Evolutionary conservation across 2,329 filamentous ascomycete species (phyloP).

Genomic region (Clathrospora elynae): DNA sequence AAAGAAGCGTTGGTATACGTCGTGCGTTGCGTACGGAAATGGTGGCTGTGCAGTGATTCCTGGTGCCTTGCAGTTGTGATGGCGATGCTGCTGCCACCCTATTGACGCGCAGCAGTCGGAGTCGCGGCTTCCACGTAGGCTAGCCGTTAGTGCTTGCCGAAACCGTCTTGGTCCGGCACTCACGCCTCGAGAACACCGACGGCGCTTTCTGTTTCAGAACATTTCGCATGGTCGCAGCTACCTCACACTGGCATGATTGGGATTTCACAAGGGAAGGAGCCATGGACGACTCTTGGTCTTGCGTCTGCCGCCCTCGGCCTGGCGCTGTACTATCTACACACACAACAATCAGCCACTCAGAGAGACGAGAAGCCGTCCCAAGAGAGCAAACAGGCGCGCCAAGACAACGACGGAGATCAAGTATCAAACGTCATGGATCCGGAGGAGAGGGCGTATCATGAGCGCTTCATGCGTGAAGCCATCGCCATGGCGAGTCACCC

Average conservation of each 20-base stretch:
- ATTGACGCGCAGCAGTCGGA: conserved; percentile 26
- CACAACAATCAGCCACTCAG: conserved; percentile 17
- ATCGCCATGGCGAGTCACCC: conserved; percentile 72
- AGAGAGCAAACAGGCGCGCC: conserved; percentile 26
- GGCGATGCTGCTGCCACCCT: conserved; percentile 12
- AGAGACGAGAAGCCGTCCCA: conserved; percentile 15
- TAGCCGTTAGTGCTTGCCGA: conserved; percentile 33
- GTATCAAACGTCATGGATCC: conserved; percentile 37
- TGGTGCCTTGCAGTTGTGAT: conserved; percentile 26
- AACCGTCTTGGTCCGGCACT: conserved; percentile 28
- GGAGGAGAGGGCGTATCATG: conserved; percentile 56
- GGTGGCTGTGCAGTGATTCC: conserved; percentile 38
- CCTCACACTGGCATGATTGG: conserved; percentile 20
- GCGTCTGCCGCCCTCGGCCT: conserved; percentile 31
- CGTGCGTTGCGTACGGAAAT: conserved; percentile 35
- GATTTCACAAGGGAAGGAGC: conserved; percentile 19
- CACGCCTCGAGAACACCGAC: conserved; percentile 23
- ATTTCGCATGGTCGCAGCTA: conserved; percentile 22
- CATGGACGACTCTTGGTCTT: conserved; percentile 28
- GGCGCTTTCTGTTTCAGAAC: conserved; percentile 29
- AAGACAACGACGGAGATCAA: conserved; percentile 35
- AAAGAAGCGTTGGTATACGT: conserved; percentile 29
- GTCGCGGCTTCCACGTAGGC: conserved; percentile 41
- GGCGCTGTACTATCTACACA: conserved; percentile 22
- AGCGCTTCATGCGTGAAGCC: conserved; percentile 80